Conservation (phyloP, 129 eudicot genomes). For the Centella asiatica region DNA sequence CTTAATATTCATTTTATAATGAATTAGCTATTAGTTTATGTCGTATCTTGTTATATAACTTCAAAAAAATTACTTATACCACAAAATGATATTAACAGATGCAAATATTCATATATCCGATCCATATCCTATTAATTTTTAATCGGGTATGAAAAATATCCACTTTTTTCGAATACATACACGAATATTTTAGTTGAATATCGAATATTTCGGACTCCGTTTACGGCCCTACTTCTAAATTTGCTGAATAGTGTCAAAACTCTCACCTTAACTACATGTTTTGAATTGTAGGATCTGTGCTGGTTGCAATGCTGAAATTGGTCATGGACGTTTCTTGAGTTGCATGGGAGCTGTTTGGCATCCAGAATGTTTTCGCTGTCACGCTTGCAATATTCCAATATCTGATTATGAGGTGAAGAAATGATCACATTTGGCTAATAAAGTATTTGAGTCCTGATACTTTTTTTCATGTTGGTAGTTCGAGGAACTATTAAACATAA, state of each 20-base stretch:
- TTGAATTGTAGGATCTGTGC: conserved; percentile 63
- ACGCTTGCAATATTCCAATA: conserved; percentile 69
- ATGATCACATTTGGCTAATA: conserved; percentile 16
- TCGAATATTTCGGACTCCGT: too few species aligned
- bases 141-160: too few species aligned
- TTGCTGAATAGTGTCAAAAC: neutral
- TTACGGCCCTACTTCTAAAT: neutral
- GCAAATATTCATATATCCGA: too few species aligned
- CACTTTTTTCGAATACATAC: too few species aligned
- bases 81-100: too few species aligned
- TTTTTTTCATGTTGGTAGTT: neutral
- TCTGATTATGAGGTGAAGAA: conserved; percentile 79
- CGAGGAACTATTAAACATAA: neutral
- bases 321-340: conserved; percentile 84
- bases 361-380: conserved; percentile 94
- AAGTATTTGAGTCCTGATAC: conserved; percentile 18
- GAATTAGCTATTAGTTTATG: too few species aligned
- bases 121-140: too few species aligned
- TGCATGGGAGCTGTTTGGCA: conserved; percentile 98
- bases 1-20: too few species aligned
- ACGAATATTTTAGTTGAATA: too few species aligned
- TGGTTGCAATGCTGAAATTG: conserved; percentile 80
- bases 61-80: too few species aligned
- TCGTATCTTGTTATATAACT: too few species aligned
- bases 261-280: conserved; percentile 7